Evolutionary conservation across 139 green algal genomes (phyloP).

Genomic region (Yamagishiella unicocca): DNA sequence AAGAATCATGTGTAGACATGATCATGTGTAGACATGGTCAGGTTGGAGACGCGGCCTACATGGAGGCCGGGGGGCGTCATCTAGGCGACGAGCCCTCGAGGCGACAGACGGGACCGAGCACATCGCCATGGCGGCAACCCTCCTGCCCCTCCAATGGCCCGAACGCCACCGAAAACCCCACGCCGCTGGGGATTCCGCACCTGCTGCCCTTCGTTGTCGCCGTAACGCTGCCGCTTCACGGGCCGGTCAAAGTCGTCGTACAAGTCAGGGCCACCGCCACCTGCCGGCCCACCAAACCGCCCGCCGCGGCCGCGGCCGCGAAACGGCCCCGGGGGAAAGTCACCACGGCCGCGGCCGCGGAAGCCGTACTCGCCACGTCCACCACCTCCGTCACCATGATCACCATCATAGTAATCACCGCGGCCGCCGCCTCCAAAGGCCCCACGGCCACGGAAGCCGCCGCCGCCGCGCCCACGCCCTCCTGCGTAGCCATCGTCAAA

Average conservation of each 20-base stretch:
- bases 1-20: too few species aligned
- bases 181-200: background rate
- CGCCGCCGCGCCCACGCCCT: background rate
- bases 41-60: too few species aligned
- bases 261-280: background rate
- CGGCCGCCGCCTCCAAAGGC: background rate
- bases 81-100: too few species aligned
- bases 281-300: background rate
- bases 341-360: constrained; percentile 2
- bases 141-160: too few species aligned
- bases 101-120: too few species aligned
- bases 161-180: too few species aligned
- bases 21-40: too few species aligned
- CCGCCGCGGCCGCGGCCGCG: background rate
- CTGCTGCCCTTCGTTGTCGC: background rate
- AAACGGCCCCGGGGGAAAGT: background rate
- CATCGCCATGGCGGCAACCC: too few species aligned
- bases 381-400: background rate
- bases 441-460: constrained; percentile 11
- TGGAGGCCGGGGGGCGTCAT: too few species aligned
- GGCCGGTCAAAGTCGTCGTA: constrained; percentile 14
- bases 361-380: constrained; percentile 25
- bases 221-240: background rate
- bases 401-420: background rate
- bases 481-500: constrained; percentile 5